Base-by-base conservation (phyloP, 768 basidiomycete species). In the Lenzites betulinus region DNA sequence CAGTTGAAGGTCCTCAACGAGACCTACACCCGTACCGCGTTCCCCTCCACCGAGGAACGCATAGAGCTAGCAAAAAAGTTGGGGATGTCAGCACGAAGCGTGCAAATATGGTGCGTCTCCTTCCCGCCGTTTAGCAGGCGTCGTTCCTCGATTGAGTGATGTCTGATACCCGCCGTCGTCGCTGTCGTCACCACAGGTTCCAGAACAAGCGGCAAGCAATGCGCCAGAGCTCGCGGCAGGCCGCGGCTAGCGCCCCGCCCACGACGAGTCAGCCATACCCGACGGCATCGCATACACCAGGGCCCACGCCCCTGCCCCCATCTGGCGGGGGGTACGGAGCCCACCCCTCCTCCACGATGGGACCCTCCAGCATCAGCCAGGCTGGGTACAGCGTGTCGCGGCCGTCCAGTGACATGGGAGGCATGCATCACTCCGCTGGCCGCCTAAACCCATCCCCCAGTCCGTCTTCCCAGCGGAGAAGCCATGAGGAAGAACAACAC, bases 11-110 rank as follows among this genome's bases (percentile, higher is more conserved):
- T 90, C 28, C 78, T 93, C 71, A 93, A 92, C 70, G 88, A 89
- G 69, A 87, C 86, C 0, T 93, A 92, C 71, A 79, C 77, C 63
- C 83, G 91, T 59, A 93, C 92, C 2, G 90, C 92, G 18, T 93
- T 93, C 67, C 92, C 92, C 22, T 91, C 92, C 15, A 93, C 92
- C 11, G 91, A 92, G 71, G 92, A 93, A 72, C 85, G 92, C n/a
- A 79, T 83, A 38, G 84, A 84, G 33, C 75, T 93, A 50, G 91
- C 92, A 15, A 89, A 86, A 64, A 78, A 83, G 66, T 77, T 93
- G 62, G 90, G 89, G 65, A 93, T 93, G 92, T 86, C 89, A 48
- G 83, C 92, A 41, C 77, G 92, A 63, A 91, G 89, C 64, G 92
- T 93, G 59, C 92, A 93, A 72, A 93, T 93, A 58, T 93, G 92